These are phyloP conservation scores for Cyphellophora europaea DNA, from an alignment of 2,329 filamentous ascomycete species.

Conservation along the genomic window DNA sequence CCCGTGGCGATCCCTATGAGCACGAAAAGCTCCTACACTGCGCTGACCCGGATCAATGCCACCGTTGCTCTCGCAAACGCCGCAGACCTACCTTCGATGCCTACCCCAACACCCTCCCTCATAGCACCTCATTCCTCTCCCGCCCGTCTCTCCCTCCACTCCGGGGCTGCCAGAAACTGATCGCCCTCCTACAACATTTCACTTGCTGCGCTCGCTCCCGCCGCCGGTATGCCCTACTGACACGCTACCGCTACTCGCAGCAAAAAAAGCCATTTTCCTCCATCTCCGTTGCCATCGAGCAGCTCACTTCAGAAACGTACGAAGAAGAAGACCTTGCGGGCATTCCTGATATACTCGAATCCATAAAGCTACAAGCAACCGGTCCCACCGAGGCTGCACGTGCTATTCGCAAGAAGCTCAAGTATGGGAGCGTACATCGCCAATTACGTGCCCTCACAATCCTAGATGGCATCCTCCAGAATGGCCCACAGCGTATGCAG, in stretches of 20 bases:
- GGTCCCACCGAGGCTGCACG: constrained; percentile 84
- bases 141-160: constrained; percentile 5
- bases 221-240: constrained; percentile 19
- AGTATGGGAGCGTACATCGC: constrained; percentile 90
- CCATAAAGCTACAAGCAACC: constrained; percentile 77
- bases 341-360: constrained; percentile 88
- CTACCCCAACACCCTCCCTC: constrained; percentile 8
- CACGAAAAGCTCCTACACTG: constrained; percentile 10
- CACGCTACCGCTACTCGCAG: constrained; percentile 19
- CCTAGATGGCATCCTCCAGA: constrained; percentile 88
- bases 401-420: constrained; percentile 94
- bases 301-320: constrained; percentile 78
- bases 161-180: constrained; percentile 12
- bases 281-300: constrained; percentile 85
- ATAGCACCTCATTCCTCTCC: constrained; percentile 4
- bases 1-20: constrained; percentile 3
- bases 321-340: constrained; percentile 87
- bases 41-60: constrained; percentile 6
- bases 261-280: constrained; percentile 82
- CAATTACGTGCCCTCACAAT: constrained; percentile 83
- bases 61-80: constrained; percentile 14
- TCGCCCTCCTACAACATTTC: constrained; percentile 14
- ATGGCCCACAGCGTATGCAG: constrained; percentile 81
- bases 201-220: constrained; percentile 16
- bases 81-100: constrained; percentile 14